Base-by-base conservation (phyloP, 768 basidiomycete genomes). In the Asterophora parasitica region DNA sequence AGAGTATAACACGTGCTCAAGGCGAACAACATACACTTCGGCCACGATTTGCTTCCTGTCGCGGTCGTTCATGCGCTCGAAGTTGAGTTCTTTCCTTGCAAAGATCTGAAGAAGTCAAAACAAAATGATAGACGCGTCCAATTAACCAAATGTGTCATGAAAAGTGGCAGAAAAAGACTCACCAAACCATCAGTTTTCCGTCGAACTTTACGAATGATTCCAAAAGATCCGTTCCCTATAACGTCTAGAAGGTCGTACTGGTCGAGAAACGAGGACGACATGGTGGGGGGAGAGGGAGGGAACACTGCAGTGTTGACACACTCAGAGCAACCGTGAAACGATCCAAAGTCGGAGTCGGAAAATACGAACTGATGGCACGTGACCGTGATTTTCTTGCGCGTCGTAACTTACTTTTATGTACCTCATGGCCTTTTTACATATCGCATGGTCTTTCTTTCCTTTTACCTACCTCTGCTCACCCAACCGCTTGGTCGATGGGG, bases 151-250 rank as follows among this genome's bases (percentile, higher is more conserved):
- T 13, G 12, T 11, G 27, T 26, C 20, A 15, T 15, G 36, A 32
- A 42, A 12, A 19, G 35, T 55, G 47, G 37, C 47, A 54, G 13
- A 42, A 35, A 34, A 42, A 23, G 15, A 79, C 87, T 54, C 55
- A 93, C 92, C 65, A 79, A 58, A 28, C 90, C 89, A 65, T 96
- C 93, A 11, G 77, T 68, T 65, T 89, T 90, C 57, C 92, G 72
- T 52, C 82, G 75, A 10, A 97, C 94, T 72, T 97, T 97, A 50
- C 92, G 83, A 55, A 99, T 99, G 51, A 98, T 90, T 1, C 96
- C 96, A 72, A 99, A 99, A 4, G 89, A 90, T 20, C 96, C 96
- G 58, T 94, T 97, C 4, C 96, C 96, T 39, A 99, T 95, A 48
- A 96, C 77, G 54, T 94, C 92, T 39, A 93, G 75, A 6, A 90